Percentiles rank a stretch among this genome's conserved stretches.
Conservation (phyloP, 2,329 filamentous ascomycete genomes). For the Colletotrichum truncatum region DNA sequence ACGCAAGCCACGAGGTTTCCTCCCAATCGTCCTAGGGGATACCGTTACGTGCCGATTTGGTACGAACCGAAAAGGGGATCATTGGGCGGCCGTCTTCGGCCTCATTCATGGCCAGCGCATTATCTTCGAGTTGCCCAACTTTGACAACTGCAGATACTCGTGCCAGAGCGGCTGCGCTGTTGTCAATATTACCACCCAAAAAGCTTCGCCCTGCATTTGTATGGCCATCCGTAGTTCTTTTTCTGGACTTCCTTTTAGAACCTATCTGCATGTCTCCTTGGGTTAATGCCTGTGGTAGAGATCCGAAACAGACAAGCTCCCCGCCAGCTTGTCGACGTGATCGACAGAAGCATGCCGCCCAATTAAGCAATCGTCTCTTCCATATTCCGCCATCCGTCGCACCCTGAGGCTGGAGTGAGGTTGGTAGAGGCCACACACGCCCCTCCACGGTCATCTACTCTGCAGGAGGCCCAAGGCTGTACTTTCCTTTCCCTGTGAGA, state of each 20-base stretch:
- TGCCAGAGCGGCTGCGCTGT: constrained; percentile 5
- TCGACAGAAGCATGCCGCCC: constrained; percentile 23
- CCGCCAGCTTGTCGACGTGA: constrained; percentile 3
- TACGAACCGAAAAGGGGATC: background rate
- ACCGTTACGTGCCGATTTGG: background rate
- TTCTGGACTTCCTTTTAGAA: constrained; percentile 25
- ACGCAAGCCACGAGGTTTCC: constrained; percentile 10
- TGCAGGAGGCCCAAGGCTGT: constrained; percentile 20
- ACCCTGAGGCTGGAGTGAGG: constrained; percentile 6
- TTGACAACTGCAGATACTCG: constrained; percentile 12
- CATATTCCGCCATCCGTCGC: constrained; percentile 1
- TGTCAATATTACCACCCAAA: constrained; percentile 23
- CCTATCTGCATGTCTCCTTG: background rate
- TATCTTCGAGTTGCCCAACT: constrained; percentile 4
- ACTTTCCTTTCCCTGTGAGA: constrained; percentile 27
- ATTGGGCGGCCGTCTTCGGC: background rate
- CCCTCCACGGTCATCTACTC: constrained; percentile 15
- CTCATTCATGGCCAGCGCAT: constrained; percentile 2
- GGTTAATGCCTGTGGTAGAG: constrained; percentile 6
- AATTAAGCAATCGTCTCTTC: constrained; percentile 19
- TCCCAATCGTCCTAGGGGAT: background rate
- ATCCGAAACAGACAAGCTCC: constrained; percentile 25
- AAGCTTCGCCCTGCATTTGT: constrained; percentile 18
- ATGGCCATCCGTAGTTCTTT: constrained; percentile 15
- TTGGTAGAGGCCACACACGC: constrained; percentile 1